Base-by-base conservation (phyloP, 192 early-diverging fungal species). In the Spinellus fusiger region DNA sequence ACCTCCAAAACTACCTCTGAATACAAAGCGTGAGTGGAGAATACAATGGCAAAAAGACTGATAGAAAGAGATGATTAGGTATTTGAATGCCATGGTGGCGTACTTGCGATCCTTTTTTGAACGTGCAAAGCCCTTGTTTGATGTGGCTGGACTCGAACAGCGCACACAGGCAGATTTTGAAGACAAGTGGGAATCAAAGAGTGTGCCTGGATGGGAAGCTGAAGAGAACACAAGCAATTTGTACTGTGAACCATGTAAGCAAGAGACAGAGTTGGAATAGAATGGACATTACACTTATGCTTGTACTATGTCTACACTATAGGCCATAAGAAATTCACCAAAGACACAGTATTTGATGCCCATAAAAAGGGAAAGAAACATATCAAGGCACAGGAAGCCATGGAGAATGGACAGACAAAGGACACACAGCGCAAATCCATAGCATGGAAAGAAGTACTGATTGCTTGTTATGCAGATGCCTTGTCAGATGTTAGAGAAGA, bases 341-440 rank as follows among this genome's bases (percentile, higher is more conserved):
- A 95, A 56, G 66, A 89, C 31, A 86, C 88, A 2, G 90, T 95
- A 2, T 95, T 81, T 71, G 79, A 83, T n/a, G 86, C 84, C 8
- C 94, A 98, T 61, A 73, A 94, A 61, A 86, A 72, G 22, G 91
- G 93, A 31, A 93, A 92, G 72, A 96, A 96, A 66, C 96, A 98
- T 70, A 80, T 85, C 37, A 96, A 94, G 63, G 90, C 89, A 1
- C 84, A 79, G 8, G 76, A 77, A n/a, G 69, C 69, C 31, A 49
- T 68, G 9, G 67, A 66, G 27, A 40, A 73, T 8, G 51, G 68
- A 23, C 65, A 69, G 37, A 73, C 74, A 48, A 81, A 81, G 63
- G 67, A 71, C 12, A 78, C 75, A n/a, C 65, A 77, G 29, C 79
- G 86, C 47, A 73, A 80, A 31, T 69, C 83, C n/a, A 68, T 78